Evolutionary conservation across 1,284 basidiomycete genomes (phyloP), one percentile per base, ranked within the genome.

Genomic region (Fomes fomentarius): DNA sequence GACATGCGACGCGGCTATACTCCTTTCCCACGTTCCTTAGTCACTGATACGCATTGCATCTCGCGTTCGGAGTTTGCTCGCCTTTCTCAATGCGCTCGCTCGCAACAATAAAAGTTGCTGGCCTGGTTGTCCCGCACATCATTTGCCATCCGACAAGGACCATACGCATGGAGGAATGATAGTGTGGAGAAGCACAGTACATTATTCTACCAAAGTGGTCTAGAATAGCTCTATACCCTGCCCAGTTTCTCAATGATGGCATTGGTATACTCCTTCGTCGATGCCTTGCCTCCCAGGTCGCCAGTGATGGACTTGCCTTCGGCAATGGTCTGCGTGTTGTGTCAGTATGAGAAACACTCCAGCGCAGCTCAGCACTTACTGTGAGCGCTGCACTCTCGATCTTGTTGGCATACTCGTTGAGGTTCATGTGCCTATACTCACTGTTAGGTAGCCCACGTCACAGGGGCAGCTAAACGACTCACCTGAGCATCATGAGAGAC

Each of bases 401-500:
- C 74, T 85, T 91, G 69, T 84, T 79, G 31, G 96, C 97, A 70
- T 94, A 81, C 59, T 91, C 84, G 70, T 84, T 83, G 63, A 99
- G 78, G 70, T 87, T 87, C 97, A 99, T 98, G 81, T 98, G 96
- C 76, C 94, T 93, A 68, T 42, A 54, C 56, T 49, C 63, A 52
- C 62, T 50, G 57, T 53, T 38, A 70, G 63, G 66, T 64, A 22
- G 7, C 44, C 35, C 34, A 38, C 19, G 22, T 31, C n/a, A n/a
- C n/a, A n/a, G n/a, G 30, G 19, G 47, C 25, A 40, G 8, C 11
- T 24, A 19, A 40, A 30, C 41, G 11, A 75, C 83, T 63, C 68
- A 91, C 89, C 93, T 85, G 66, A 97, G 74, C 94, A 98, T 98
- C 96, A 98, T 98, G 66, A 98, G 79, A 52, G 93, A 95, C 58